phyloP scores from a whole-genome alignment of 352 stramenopile genomes.

The Lagenidium giganteum region DNA sequence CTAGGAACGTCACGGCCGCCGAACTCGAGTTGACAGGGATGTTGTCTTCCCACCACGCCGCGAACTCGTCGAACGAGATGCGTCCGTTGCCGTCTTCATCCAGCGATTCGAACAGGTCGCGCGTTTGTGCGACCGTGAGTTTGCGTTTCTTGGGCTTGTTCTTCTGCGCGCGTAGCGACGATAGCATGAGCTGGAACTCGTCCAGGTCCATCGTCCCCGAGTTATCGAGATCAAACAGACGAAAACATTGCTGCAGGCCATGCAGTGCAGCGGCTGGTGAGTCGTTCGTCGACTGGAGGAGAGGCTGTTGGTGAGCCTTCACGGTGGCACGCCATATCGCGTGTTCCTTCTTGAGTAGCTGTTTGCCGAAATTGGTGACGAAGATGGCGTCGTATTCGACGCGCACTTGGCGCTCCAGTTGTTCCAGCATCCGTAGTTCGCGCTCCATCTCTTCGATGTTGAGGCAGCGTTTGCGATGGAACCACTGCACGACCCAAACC shows the following conservation, averaged over 20 bases:
- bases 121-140: slow-evolving; percentile 24
- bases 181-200: slow-evolving; percentile 45
- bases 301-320: not conserved
- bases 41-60: slow-evolving; percentile 29
- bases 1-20: slow-evolving; percentile 27
- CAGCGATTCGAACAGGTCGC: slow-evolving; percentile 33
- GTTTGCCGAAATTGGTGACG: slow-evolving; percentile 22
- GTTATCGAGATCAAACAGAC: slow-evolving; percentile 38
- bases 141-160: slow-evolving; percentile 14
- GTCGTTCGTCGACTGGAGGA: not conserved
- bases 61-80: slow-evolving; percentile 29
- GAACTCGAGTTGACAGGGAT: slow-evolving; percentile 17
- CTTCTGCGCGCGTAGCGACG: slow-evolving; percentile 23
- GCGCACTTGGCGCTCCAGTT: slow-evolving; percentile 15
- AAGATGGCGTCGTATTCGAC: slow-evolving; percentile 27
- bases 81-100: slow-evolving; percentile 24
- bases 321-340: slow-evolving; percentile 17
- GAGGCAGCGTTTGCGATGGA: slow-evolving; percentile 18
- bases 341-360: slow-evolving; percentile 31
- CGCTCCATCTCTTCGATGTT: slow-evolving; percentile 22
- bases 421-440: slow-evolving; percentile 21
- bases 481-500: slow-evolving; percentile 27
- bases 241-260: slow-evolving; percentile 35
- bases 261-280: slow-evolving; percentile 4
- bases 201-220: slow-evolving; percentile 40